A percentile compares a stretch with the other conserved stretches of the same genome.
These are phyloP conservation scores for Trichoderma virens DNA, from an alignment of 495 filamentous ascomycete species.

Conservation along the genomic window DNA sequence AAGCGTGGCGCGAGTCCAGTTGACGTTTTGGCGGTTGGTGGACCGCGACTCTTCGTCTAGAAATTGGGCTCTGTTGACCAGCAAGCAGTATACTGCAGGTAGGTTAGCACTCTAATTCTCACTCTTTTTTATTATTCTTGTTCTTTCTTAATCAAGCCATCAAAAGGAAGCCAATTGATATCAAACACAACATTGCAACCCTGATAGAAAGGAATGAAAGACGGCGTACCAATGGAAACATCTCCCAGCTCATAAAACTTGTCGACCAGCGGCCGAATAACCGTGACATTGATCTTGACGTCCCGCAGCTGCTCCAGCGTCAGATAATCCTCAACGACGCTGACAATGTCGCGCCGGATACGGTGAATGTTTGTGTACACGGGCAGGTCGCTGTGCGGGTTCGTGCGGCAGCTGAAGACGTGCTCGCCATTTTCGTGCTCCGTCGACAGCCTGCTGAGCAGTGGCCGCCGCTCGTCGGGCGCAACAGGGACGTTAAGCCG, in stretches of 20 bases:
- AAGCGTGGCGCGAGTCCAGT: conserved; percentile 55
- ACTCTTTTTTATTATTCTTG: not conserved
- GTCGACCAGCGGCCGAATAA: conserved; percentile 62
- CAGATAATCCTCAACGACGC: conserved; percentile 44
- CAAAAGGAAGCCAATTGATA: too few relatives aligned
- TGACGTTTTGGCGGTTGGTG: conserved; percentile 61
- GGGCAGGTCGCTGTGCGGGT: conserved; percentile 36
- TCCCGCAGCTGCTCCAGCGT: conserved; percentile 59
- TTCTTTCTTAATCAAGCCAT: too few relatives aligned
- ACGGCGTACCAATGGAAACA: conserved; percentile 52
- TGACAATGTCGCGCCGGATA: conserved; percentile 43
- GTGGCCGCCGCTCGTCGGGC: conserved; percentile 4
- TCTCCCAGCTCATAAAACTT: conserved; percentile 61
- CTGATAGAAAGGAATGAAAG: not conserved
- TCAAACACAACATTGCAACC: too few relatives aligned
- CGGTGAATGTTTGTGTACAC: conserved; percentile 48
- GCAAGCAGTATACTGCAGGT: conserved; percentile 49
- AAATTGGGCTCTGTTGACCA: conserved; percentile 65
- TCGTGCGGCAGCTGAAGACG: conserved; percentile 19
- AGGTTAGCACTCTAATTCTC: not conserved
- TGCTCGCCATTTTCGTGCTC: conserved; percentile 10
- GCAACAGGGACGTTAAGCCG: not conserved
- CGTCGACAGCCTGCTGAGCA: conserved; percentile 9
- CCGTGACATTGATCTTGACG: conserved; percentile 60
- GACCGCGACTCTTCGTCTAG: conserved; percentile 57